A percentile compares a stretch with the other conserved stretches of the same genome.
phyloP scores from a whole-genome alignment of 2,329 filamentous ascomycete species.

The Ceratocystis cubensis region DNA sequence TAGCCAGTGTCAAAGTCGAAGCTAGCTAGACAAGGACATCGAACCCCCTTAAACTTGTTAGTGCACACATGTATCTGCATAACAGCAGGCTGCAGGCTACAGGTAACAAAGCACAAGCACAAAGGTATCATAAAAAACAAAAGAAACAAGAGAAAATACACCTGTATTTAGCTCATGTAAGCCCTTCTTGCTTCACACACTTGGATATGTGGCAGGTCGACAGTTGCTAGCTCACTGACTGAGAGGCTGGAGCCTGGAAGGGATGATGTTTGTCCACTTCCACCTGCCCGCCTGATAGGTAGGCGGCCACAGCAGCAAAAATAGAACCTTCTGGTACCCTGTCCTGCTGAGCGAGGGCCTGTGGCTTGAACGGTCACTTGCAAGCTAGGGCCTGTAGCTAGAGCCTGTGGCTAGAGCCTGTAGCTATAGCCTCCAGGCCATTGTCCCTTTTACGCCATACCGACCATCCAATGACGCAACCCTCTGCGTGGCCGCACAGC shows the following conservation, averaged over 20 bases:
- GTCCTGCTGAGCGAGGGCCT: no score
- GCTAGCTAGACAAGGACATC: slow-evolving; percentile 7
- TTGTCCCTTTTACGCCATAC: not conserved
- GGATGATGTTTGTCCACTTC: not conserved
- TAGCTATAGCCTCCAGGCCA: no score
- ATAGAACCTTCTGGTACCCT: not conserved
- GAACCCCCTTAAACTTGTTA: slow-evolving; percentile 1
- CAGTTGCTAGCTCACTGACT: not conserved
- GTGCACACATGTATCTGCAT: not conserved
- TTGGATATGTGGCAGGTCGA: no score
- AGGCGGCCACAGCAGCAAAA: not conserved
- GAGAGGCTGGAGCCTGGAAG: not conserved
- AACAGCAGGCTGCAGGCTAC: not conserved
- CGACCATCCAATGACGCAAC: not conserved
- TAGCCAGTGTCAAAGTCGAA: not conserved
- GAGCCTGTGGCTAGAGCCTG: no score
- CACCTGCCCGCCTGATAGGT: not conserved
- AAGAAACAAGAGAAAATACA: not conserved
- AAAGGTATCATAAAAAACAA: not conserved
- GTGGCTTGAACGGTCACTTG: no score
- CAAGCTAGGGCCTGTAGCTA: no score
- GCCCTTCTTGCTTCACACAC: no score
- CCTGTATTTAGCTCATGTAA: no score
- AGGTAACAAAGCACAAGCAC: slow-evolving; percentile 4
- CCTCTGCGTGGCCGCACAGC: not conserved